Percentiles rank a stretch among this genome's conserved stretches.
Conservation (phyloP, 495 filamentous ascomycete species). For the Peziza echinospora region DNA sequence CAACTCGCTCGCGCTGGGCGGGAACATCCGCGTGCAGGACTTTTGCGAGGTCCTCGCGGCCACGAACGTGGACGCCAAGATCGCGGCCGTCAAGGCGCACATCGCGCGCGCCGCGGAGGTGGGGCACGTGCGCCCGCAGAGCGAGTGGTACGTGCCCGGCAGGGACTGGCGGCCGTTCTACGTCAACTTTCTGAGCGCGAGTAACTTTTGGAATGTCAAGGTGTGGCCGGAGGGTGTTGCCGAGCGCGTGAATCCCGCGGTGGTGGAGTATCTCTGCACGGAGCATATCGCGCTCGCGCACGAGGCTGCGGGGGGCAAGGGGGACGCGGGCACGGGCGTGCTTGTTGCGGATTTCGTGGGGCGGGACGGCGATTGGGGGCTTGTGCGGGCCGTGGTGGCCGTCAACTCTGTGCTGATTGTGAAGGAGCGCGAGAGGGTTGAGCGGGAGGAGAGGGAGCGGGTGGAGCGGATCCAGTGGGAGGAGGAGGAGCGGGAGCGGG, state of each 20-base stretch:
- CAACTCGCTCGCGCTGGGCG: conserved; percentile 47
- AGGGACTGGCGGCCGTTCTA: conserved; percentile 50
- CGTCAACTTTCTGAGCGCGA: conserved; percentile 74
- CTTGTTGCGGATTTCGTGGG: conserved; percentile 92
- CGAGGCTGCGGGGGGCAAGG: conserved; percentile 12
- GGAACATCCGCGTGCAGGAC: conserved; percentile 72
- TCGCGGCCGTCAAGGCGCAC: conserved; percentile 47
- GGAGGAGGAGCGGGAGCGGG: not conserved
- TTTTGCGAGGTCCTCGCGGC: conserved; percentile 74
- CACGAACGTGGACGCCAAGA: conserved; percentile 59
- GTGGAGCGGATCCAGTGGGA: not conserved
- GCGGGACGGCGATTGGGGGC: conserved; percentile 73
- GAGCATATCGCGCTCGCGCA: conserved; percentile 7
- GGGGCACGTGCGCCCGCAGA: not conserved
- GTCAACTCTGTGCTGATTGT: conserved; percentile 65
- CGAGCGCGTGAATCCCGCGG: conserved; percentile 78
- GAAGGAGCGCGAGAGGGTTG: conserved; percentile 6
- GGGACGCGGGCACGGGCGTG: conserved; percentile 73
- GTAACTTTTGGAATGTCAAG: conserved; percentile 76
- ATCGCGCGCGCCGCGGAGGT: conserved; percentile 43
- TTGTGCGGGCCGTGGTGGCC: conserved; percentile 69
- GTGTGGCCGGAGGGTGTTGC: conserved; percentile 93
- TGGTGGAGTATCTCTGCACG: conserved; percentile 25
- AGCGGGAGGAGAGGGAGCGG: conserved; percentile 12
- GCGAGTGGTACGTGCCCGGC: conserved; percentile 3